Percentiles rank a stretch among this genome's conserved stretches.
Evolutionary conservation across 1,284 basidiomycete species (phyloP).

Genomic region (Sphagnurus paluster): DNA sequence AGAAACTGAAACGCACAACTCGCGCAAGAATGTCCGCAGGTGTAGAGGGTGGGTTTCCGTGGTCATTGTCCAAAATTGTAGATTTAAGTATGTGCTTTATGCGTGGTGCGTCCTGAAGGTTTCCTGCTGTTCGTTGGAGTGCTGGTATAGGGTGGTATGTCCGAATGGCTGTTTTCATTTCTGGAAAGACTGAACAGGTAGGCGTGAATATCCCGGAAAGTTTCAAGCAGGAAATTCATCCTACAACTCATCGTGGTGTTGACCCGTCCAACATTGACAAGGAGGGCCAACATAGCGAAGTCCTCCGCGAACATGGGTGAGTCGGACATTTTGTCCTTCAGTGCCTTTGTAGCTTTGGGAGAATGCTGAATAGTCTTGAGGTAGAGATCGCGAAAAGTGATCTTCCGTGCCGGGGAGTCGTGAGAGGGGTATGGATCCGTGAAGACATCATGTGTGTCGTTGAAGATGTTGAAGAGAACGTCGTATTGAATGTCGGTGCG

Average conservation of each 20-base stretch:
- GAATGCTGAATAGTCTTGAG: conserved; percentile 71
- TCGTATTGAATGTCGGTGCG: conserved; percentile 76
- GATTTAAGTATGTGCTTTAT: conserved; percentile 72
- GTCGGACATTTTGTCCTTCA: conserved; percentile 70
- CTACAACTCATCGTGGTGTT: conserved; percentile 85
- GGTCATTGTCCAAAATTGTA: conserved; percentile 45
- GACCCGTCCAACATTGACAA: conserved; percentile 80
- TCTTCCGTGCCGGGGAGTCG: conserved; percentile 36
- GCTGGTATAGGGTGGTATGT: conserved; percentile 84
- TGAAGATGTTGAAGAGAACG: conserved; percentile 69
- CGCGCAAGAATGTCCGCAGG: conserved; percentile 48
- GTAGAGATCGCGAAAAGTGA: conserved; percentile 77
- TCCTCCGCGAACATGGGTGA: conserved; percentile 68
- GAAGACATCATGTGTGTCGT: conserved; percentile 59
- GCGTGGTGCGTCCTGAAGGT: conserved; percentile 80
- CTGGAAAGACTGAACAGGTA: conserved; percentile 57
- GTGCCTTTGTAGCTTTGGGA: conserved; percentile 55
- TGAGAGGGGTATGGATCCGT: conserved; percentile 58
- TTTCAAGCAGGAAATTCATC: conserved; percentile 27
- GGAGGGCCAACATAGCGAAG: conserved; percentile 74
- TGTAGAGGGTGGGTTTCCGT: conserved; percentile 39
- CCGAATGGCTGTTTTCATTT: conserved; percentile 81
- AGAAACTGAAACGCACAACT: conserved; percentile 35
- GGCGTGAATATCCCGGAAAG: conserved; percentile 9
- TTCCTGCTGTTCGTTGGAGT: conserved; percentile 74